Conservation (phyloP, 2,329 filamentous ascomycete genomes). For the Colletotrichum incanum region DNA sequence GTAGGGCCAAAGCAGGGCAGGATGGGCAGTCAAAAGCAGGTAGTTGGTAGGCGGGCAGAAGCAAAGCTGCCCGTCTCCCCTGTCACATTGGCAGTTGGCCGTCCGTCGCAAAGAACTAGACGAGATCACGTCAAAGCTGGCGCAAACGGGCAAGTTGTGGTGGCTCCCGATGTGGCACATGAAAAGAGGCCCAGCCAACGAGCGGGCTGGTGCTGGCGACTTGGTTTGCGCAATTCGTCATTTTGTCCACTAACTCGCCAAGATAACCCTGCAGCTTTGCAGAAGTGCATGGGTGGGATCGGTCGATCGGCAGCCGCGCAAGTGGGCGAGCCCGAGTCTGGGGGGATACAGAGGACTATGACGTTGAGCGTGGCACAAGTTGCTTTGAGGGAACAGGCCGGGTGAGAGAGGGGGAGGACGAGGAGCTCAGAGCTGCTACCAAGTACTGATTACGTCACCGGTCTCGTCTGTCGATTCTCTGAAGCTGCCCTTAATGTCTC, state of each 20-base stretch:
- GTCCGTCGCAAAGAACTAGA: not conserved
- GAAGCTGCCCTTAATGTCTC: not conserved
- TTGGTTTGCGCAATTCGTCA: slow-evolving; percentile 26
- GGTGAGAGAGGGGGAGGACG: not conserved
- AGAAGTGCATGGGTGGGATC: slow-evolving; percentile 19
- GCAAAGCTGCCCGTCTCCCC: slow-evolving; percentile 1
- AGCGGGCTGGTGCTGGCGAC: slow-evolving; percentile 15
- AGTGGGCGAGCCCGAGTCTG: slow-evolving; percentile 15
- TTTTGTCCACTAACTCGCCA: slow-evolving; percentile 34
- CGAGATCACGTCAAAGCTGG: slow-evolving; percentile 33
- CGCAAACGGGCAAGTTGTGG: slow-evolving; percentile 24
- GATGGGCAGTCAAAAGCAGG: not conserved
- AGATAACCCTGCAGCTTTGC: slow-evolving; percentile 26
- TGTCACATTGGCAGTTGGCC: not conserved
- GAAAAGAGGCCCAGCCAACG: slow-evolving; percentile 15
- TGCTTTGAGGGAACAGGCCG: slow-evolving; percentile 11
- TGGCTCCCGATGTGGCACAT: slow-evolving; percentile 26
- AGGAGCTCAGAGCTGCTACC: not conserved
- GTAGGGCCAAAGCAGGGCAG: slow-evolving; percentile 26
- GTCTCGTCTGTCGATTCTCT: not conserved
- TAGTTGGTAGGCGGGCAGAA: slow-evolving; percentile 13
- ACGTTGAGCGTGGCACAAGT: slow-evolving; percentile 14
- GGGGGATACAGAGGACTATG: slow-evolving; percentile 28
- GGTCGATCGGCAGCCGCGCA: slow-evolving; percentile 25
- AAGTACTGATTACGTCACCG: slow-evolving; percentile 29